Conservation (phyloP, 75 land plant species). For the Cryptomeria japonica region DNA sequence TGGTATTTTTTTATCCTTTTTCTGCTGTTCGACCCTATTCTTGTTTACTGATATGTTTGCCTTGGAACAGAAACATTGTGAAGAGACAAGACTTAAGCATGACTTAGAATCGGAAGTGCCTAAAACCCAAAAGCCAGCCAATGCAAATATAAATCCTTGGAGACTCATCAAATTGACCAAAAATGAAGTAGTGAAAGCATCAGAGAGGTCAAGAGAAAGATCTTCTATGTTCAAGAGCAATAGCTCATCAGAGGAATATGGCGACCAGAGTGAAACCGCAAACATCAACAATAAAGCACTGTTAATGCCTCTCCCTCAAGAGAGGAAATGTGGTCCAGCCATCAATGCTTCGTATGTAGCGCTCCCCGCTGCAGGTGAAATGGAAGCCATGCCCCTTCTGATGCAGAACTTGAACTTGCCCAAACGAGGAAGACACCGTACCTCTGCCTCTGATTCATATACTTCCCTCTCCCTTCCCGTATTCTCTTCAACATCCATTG, state of each 20-base stretch:
- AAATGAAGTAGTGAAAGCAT: slow-evolving; percentile 58
- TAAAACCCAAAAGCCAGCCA: not conserved
- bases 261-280: not conserved
- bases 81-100: not conserved
- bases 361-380: slow-evolving; percentile 4
- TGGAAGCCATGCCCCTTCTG: slow-evolving; percentile 12
- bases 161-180: slow-evolving; percentile 59
- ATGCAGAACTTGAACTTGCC: not conserved
- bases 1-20: not conserved
- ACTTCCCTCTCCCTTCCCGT: not conserved
- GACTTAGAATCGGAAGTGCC: not conserved
- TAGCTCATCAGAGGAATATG: not conserved
- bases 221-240: slow-evolving; percentile 19
- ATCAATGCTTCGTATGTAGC: slow-evolving; percentile 7
- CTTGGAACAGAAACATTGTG: slow-evolving; percentile 2
- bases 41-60: not conserved
- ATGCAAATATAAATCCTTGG: slow-evolving; percentile 57
- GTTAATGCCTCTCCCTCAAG: slow-evolving; percentile 56
- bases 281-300: not conserved
- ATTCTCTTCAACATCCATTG: not conserved
- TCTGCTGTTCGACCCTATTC: not conserved
- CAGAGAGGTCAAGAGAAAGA: slow-evolving; percentile 57
- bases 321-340: slow-evolving; percentile 50
- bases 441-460: not conserved
- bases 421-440: not conserved